phyloP scores from a whole-genome alignment of 108 stramenopile species.

The Skeletonema marinoi region DNA sequence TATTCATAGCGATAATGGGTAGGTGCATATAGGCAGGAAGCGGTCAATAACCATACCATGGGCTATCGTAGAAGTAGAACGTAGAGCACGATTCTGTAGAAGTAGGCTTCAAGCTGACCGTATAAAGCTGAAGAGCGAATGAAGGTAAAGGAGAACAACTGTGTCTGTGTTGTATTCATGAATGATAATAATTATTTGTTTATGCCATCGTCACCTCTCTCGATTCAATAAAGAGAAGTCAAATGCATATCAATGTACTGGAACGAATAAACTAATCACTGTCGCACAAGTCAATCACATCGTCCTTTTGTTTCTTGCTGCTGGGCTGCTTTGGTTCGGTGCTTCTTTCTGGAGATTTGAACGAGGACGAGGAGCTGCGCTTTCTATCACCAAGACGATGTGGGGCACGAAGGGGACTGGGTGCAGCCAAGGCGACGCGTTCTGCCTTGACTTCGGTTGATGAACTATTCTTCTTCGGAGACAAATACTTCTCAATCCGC shows the following conservation, averaged over 20 bases:
- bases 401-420: too few relatives aligned
- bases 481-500: not conserved
- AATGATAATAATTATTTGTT: not conserved
- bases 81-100: too few relatives aligned
- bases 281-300: conserved; percentile 8
- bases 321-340: not conserved
- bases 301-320: conserved; percentile 1
- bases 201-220: not conserved
- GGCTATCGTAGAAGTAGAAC: too few relatives aligned
- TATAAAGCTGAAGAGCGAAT: too few relatives aligned
- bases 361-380: not conserved
- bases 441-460: not conserved
- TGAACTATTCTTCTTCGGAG: not conserved
- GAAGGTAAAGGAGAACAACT: too few relatives aligned
- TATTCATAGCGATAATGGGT: too few relatives aligned
- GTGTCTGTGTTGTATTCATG: too few relatives aligned
- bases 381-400: not conserved
- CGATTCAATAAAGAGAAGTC: conserved; percentile 5
- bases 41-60: too few relatives aligned
- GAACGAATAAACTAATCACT: not conserved
- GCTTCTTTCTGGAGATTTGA: not conserved
- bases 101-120: too few relatives aligned
- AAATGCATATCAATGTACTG: not conserved
- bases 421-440: not conserved
- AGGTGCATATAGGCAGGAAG: too few relatives aligned